Evolutionary conservation across 1,284 basidiomycete species (phyloP).

Genomic region (Rhodotorula sp.): DNA sequence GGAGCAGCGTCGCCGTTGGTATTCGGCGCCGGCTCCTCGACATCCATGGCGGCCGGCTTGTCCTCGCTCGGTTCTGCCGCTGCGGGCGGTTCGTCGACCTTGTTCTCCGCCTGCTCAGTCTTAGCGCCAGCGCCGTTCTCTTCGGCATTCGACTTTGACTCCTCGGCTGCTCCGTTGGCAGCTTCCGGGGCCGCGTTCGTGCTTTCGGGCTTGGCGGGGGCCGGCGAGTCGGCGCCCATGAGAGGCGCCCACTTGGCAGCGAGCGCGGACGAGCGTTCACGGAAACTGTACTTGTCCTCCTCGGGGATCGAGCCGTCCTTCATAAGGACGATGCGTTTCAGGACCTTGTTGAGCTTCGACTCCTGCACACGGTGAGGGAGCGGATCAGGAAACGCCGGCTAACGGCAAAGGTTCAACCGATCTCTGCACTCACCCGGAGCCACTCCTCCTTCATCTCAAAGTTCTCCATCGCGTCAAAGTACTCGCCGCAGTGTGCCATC

Average conservation of each 20-base stretch:
- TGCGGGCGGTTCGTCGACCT: constrained; percentile 6
- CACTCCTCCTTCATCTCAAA: constrained; percentile 85
- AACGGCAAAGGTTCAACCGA: too few relatives aligned
- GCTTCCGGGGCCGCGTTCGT: constrained; percentile 16
- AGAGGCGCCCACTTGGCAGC: constrained; percentile 49
- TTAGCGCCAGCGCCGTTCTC: background rate
- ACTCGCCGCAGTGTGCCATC: constrained; percentile 60
- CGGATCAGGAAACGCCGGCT: too few relatives aligned
- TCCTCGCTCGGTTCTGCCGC: constrained; percentile 9
- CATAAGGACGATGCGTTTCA: constrained; percentile 85
- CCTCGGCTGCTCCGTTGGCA: constrained; percentile 15
- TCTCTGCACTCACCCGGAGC: constrained; percentile 60
- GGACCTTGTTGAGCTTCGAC: constrained; percentile 97
- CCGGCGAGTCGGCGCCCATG: constrained; percentile 19
- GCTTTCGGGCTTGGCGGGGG: constrained; percentile 9
- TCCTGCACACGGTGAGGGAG: constrained; percentile 50
- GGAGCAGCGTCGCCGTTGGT: constrained; percentile 19
- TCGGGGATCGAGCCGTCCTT: constrained; percentile 65
- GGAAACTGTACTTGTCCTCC: constrained; percentile 83
- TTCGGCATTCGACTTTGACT: constrained; percentile 1
- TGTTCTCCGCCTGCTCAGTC: background rate
- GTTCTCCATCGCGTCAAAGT: constrained; percentile 77
- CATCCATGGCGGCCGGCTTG: constrained; percentile 11
- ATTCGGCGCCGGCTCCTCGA: constrained; percentile 12
- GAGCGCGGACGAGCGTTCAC: constrained; percentile 60